Evolutionary conservation across 176 grass and related monocot species (phyloP), one percentile per base, ranked within the genome.

Genomic region (Phragmites australis): DNA sequence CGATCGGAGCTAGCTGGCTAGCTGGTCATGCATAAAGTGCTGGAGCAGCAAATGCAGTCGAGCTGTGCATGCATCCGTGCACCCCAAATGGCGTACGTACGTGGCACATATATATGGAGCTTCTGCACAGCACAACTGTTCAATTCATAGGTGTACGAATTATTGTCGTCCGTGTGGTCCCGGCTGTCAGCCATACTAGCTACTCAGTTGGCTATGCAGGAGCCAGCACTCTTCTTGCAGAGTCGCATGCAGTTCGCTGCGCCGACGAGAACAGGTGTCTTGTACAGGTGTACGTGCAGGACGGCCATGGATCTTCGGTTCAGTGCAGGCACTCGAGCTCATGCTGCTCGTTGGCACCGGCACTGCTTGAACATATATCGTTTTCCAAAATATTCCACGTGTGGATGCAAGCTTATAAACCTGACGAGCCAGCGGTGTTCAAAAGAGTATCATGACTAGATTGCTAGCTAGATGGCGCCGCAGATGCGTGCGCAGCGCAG

Each of bases 321-420:
- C n/a, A n/a, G n/a, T n/a, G n/a, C n/a, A n/a, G n/a, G n/a, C n/a
- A n/a, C n/a, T n/a, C n/a, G n/a, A n/a, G n/a, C n/a, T n/a, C n/a
- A n/a, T n/a, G n/a, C n/a, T n/a, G n/a, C n/a, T n/a, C n/a, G n/a
- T n/a, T 37, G 34, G 34, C 34, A 37, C 34, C 34, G 3, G 27
- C 26, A 8, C 2, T 8, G 27, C 58, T 17, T 18, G 15, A 31
- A 62, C 15, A 62, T 26, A 59, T 14, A 8, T 13, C 12, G 1
- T 13, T 23, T 29, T 5, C 12, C 6, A 8, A 1, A 23, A 6
- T 27, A 32, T 12, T 34, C 18, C 71, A 57, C 51, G 72, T 75
- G 72, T 84, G 66, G 76, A 80, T 40, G 76, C 68, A 46, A 70
- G 65, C 16, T 54, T 15, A 27, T 31, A 46, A 37, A 54, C 66